Evolutionary conservation across 1,284 basidiomycete genomes (phyloP).

Genomic region (Malassezia brasiliensis): DNA sequence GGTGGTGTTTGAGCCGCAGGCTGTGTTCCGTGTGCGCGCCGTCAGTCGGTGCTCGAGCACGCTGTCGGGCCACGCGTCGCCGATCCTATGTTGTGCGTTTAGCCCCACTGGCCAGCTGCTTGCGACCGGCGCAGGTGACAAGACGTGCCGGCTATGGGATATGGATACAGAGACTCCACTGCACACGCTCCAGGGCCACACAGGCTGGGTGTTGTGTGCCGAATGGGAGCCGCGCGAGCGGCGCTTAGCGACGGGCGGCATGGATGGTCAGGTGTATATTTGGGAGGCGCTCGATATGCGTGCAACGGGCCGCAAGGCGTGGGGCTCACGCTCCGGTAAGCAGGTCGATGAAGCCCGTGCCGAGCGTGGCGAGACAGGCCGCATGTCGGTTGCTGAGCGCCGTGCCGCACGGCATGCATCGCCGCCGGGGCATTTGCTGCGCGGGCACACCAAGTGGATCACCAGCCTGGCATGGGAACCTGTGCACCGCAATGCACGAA

Average conservation of each 20-base stretch:
- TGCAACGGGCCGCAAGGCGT: conserved; percentile 29
- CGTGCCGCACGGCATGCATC: conserved; percentile 37
- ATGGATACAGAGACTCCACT: conserved; percentile 85
- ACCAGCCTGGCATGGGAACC: conserved; percentile 95
- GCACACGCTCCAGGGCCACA: conserved; percentile 75
- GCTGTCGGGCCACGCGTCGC: conserved; percentile 69
- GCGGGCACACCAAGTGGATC: conserved; percentile 93
- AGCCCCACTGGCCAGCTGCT: conserved; percentile 82
- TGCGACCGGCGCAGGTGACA: conserved; percentile 90
- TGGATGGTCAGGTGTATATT: conserved; percentile 43
- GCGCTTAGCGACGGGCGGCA: conserved; percentile 66
- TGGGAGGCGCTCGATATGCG: conserved; percentile 38
- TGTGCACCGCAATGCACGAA: conserved; percentile 56
- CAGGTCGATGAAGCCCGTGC: conserved; percentile 33
- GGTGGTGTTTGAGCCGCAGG: conserved; percentile 60
- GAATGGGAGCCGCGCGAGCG: conserved; percentile 93
- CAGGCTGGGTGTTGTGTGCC: conserved; percentile 89
- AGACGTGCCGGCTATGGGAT: conserved; percentile 87
- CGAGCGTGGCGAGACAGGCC: conserved; percentile 15
- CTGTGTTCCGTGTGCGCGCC: conserved; percentile 85
- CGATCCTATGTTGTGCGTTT: conserved; percentile 89
- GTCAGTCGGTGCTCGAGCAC: conserved; percentile 88
- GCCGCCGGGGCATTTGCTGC: conserved; percentile 46
- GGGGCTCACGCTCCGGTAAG: conserved; percentile 29
- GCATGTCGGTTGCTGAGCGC: conserved; percentile 33